phyloP scores from a whole-genome alignment of 768 basidiomycete genomes.

The Guyanaporus albipodus region DNA sequence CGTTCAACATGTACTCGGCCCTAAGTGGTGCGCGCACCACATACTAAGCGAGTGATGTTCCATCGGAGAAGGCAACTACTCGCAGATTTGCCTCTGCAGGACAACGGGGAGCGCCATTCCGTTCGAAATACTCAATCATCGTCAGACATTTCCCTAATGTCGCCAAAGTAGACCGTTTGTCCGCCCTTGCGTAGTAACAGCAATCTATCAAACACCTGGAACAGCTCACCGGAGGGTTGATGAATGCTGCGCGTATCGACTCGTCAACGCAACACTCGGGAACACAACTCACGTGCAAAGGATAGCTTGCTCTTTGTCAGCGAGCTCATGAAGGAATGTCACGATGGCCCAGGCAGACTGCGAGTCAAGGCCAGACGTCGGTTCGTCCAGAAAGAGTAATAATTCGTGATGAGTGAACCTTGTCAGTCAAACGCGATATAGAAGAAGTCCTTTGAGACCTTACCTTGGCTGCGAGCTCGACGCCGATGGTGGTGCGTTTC shows the following conservation, averaged over 20 bases:
- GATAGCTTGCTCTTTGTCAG: conserved; percentile 80
- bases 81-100: conserved; percentile 64
- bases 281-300: conserved; percentile 67
- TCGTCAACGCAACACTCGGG: background rate
- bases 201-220: conserved; percentile 76
- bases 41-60: conserved; percentile 38
- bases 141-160: conserved; percentile 62
- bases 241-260: conserved; percentile 22
- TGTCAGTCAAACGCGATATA: too few species aligned
- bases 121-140: conserved; percentile 77
- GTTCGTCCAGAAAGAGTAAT: conserved; percentile 84
- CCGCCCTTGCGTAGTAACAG: conserved; percentile 78
- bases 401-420: conserved; percentile 53
- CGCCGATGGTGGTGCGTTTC: conserved; percentile 83
- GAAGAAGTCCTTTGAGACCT: background rate
- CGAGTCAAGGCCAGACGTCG: conserved; percentile 83
- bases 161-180: conserved; percentile 62
- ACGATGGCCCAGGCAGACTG: conserved; percentile 85
- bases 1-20: conserved; percentile 64
- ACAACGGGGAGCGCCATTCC: conserved; percentile 60
- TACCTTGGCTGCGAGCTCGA: conserved; percentile 79
- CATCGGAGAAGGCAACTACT: conserved; percentile 33
- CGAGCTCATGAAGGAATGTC: conserved; percentile 68
- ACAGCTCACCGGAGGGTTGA: conserved; percentile 76
- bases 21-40: conserved; percentile 43